phyloP scores from a whole-genome alignment of 2,329 filamentous ascomycete genomes.

The Pseudocercospora fijiensis region DNA sequence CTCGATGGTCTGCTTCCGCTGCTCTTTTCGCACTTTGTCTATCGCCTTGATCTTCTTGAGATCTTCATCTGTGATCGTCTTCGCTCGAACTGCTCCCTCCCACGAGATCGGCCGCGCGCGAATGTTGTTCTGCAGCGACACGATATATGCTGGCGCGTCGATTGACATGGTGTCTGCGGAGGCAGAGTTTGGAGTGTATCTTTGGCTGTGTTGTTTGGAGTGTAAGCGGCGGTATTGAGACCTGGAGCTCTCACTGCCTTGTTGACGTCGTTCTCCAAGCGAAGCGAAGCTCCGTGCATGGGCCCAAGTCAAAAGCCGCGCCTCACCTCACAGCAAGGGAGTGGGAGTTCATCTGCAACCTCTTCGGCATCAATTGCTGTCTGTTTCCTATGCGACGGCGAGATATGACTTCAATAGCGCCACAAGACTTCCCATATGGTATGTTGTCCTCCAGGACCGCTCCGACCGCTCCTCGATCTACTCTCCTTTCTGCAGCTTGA shows the following conservation, averaged over 20 bases:
- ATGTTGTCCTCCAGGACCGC: not conserved
- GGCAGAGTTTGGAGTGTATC: slow-evolving; percentile 4
- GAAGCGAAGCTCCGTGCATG: not conserved
- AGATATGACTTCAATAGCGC: not conserved
- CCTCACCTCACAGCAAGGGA: not conserved
- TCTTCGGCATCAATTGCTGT: not conserved
- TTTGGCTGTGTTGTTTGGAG: not conserved
- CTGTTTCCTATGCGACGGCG: not conserved
- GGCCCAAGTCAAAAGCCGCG: slow-evolving; percentile 2
- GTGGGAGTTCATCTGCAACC: not conserved
- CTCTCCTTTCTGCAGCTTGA: not conserved
- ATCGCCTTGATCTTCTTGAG: slow-evolving; percentile 94
- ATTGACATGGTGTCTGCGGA: slow-evolving; percentile 66
- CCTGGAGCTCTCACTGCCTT: not conserved
- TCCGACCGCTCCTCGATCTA: not conserved
- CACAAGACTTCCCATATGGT: not conserved
- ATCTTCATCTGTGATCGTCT: slow-evolving; percentile 90
- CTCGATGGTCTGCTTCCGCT: slow-evolving; percentile 79
- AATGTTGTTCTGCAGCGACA: slow-evolving; percentile 94
- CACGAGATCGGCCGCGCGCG: slow-evolving; percentile 93
- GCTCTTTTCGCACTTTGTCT: slow-evolving; percentile 92
- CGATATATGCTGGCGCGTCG: slow-evolving; percentile 83
- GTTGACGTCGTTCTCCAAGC: not conserved
- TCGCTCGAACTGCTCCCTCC: slow-evolving; percentile 92
- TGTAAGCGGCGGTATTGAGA: not conserved